Conservation (phyloP, 768 basidiomycete species). For the Mycena albidolilacea region DNA sequence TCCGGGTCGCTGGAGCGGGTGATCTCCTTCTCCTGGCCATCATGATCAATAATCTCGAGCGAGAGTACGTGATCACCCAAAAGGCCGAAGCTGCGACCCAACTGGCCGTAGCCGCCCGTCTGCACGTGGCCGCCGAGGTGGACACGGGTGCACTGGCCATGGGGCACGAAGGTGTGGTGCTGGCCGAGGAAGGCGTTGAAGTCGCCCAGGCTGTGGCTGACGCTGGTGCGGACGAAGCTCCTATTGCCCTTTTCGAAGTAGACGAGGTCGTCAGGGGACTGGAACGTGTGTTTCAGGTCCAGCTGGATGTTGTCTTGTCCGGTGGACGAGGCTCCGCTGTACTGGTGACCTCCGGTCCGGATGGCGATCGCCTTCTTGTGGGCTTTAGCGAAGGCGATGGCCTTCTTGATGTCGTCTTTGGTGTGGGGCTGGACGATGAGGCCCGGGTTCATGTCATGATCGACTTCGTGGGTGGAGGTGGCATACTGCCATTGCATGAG, state of each 20-base stretch:
- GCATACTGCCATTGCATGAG: constrained; percentile 27
- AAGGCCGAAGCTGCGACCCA: constrained; percentile 33
- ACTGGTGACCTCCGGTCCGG: constrained; percentile 35
- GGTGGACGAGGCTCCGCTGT: constrained; percentile 36
- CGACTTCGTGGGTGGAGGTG: constrained; percentile 23
- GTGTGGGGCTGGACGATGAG: constrained; percentile 28
- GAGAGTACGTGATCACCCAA: constrained; percentile 26
- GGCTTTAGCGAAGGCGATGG: constrained; percentile 19
- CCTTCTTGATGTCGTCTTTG: constrained; percentile 29
- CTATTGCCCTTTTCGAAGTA: not conserved
- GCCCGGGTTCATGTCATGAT: constrained; percentile 36
- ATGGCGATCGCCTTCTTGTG: constrained; percentile 30
- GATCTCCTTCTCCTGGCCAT: constrained; percentile 30
- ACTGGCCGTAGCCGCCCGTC: too few relatives aligned
- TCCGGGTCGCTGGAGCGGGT: not conserved
- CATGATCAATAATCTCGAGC: constrained; percentile 31
- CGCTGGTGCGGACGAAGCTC: constrained; percentile 32
- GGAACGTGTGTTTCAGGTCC: constrained; percentile 26
- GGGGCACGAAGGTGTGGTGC: constrained; percentile 29
- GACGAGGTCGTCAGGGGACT: constrained; percentile 26
- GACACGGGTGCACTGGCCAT: constrained; percentile 25
- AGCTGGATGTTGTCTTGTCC: constrained; percentile 24
- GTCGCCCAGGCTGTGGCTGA: constrained; percentile 31
- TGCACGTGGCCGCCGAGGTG: too few relatives aligned
- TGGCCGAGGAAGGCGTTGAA: constrained; percentile 32